Evolutionary conservation across 257 asterid species (phyloP), one percentile per base, ranked within the genome.

Genomic region (Asclepias syriaca): DNA sequence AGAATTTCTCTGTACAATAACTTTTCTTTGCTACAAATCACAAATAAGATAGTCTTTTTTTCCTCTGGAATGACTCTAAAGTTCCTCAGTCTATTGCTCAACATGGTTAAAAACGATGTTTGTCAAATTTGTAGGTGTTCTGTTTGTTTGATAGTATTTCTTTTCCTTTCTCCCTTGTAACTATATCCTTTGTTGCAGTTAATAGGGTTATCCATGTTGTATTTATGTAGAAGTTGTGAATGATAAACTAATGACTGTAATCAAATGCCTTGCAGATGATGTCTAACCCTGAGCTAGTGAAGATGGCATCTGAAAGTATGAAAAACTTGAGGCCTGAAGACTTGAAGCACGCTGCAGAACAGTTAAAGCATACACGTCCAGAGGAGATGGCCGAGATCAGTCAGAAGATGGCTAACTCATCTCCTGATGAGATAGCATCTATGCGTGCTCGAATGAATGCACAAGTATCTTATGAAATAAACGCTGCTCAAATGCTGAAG

Each of bases 231-330:
- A 40, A 21, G 24, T 27, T 65, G 21, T 18, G 48, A 6, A 19
- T 19, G 12, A 10, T 64, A 9, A 40, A n/a, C 8, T 65, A 61
- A 51, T 66, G 22, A 65, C 27, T 21, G 12, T 49, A 34, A 66
- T 68, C 49, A 14, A 45, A 37, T 72, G 13, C 56, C 74, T 72
- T 79, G 77, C 89, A 95, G 99, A 88, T 95, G 99, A 92, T 92
- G 98, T 95, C 99, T 21, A 95, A 95, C 87, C 99, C 99, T 1
- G 97, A 95, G 22, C 74, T 95, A 77, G 73, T 95, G 76, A 86
- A 80, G 77, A 92, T 95, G 99, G 99, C 98, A 77, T 78, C 99
- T 43, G 98, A 92, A 84, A 81, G 98, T 83, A 92, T 95, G 98
- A 90, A 89, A 80, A 90, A 84, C 80, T 80, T 92, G 78, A 87